Base-by-base conservation (phyloP, 805 yeast species). In the Metschnikowia anglica region DNA sequence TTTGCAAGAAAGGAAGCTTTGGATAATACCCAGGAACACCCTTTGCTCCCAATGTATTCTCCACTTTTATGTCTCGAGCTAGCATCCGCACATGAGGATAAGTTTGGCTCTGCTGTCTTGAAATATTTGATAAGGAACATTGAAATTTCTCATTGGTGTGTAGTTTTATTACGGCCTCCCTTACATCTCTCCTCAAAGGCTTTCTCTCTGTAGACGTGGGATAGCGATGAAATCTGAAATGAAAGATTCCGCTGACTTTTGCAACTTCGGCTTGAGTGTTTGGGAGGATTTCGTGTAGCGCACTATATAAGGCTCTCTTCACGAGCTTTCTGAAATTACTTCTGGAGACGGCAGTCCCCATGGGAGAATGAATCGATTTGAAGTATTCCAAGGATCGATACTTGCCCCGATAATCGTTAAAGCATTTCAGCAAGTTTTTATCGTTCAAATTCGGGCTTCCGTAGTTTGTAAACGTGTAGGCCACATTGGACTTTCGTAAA, bases 401-500 rank as follows among this genome's bases (percentile, higher is more conserved):
- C 28, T 52, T 45, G 15, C 75, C 74, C 2, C 43, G 52, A 49
- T 70, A 70, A 3, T 33, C 26, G 16, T 33, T 40, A 21, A 65
- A 39, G 10, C 39, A 42, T 2, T 46, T 47, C 27, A 54, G 64
- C 13, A 68, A 54, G 2, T 15, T 27, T 1, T 44, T 16, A 46
- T 59, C 57, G 43, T 70, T 70, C 23, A 68, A 47, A 7, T 52
- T 51, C 29, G 43, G 56, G 3, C 65, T 56, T 2, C 61, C 59
- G n/a, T 39, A 48, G 41, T 65, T 61, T 31, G 63, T 57, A 49
- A 64, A 63, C 2, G 62, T 61, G 39, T 62, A 61, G 10, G 74
- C 68, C 26, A 70, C 52, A 39, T 61, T 66, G 9, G 74, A 68
- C 47, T 70, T 70, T 29, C 74, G 56, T 31, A 53, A 55, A 31